Conservation (phyloP, 1,284 basidiomycete genomes). For the Moesziomyces sp. region DNA sequence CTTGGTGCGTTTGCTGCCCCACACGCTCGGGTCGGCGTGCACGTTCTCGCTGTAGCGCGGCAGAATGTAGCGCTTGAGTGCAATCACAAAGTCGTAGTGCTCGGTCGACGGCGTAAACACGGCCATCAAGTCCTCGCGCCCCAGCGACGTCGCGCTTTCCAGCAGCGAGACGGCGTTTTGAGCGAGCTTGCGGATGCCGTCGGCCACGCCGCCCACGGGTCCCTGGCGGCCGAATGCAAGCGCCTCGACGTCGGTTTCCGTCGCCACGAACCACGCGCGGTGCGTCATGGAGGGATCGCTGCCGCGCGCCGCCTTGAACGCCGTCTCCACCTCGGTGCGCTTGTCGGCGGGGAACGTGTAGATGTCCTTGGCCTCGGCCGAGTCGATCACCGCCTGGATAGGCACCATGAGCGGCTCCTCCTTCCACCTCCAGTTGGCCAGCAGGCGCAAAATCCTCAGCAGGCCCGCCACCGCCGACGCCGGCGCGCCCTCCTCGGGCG, state of each 20-base stretch:
- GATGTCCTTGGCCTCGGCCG: slow-evolving; percentile 51
- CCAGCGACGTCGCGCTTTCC: slow-evolving; percentile 52
- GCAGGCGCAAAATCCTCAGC: slow-evolving; percentile 77
- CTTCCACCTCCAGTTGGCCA: slow-evolving; percentile 83
- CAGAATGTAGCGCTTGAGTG: slow-evolving; percentile 76
- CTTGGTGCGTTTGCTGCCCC: slow-evolving; percentile 67
- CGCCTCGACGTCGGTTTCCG: slow-evolving; percentile 81
- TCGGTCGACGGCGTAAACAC: slow-evolving; percentile 84
- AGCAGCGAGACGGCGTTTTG: slow-evolving; percentile 45
- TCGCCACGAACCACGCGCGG: slow-evolving; percentile 83
- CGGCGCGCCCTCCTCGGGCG: slow-evolving; percentile 67
- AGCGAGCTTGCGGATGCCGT: slow-evolving; percentile 55
- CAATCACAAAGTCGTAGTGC: slow-evolving; percentile 87
- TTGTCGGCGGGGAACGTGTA: slow-evolving; percentile 68
- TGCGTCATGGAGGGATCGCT: slow-evolving; percentile 63
- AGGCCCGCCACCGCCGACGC: slow-evolving; percentile 76
- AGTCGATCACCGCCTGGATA: slow-evolving; percentile 58
- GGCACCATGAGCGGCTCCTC: slow-evolving; percentile 72
- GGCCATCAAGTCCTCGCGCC: slow-evolving; percentile 70
- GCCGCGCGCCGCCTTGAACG: slow-evolving; percentile 68
- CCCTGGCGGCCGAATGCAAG: slow-evolving; percentile 75
- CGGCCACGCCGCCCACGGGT: slow-evolving; percentile 52
- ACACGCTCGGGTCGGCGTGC: slow-evolving; percentile 37
- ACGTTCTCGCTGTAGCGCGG: slow-evolving; percentile 76
- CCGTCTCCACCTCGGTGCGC: slow-evolving; percentile 75